These are phyloP conservation scores for Diaporthe ampelina DNA, from an alignment of 2,329 filamentous ascomycete species.

Conservation along the genomic window DNA sequence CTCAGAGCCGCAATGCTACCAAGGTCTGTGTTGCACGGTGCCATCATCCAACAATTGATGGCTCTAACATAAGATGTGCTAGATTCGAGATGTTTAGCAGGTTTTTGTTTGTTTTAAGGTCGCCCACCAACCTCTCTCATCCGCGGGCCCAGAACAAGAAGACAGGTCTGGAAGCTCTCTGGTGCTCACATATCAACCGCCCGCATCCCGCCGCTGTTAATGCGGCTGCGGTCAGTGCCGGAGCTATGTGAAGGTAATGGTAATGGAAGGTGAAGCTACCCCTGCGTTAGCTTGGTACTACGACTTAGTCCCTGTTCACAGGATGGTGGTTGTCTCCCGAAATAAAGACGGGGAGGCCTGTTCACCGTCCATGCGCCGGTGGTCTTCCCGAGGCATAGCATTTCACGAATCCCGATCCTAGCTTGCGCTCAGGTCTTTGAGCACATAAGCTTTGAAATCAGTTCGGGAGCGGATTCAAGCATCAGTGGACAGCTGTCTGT, in stretches of 20 bases:
- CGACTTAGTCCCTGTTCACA: background rate
- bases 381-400: no score
- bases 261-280: conserved; percentile 4
- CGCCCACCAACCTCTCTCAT: background rate
- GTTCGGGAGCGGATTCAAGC: background rate
- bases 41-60: no score
- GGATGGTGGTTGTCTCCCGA: background rate
- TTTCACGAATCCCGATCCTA: no score
- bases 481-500: background rate
- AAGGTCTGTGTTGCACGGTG: no score
- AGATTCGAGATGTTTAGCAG: no score
- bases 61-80: no score
- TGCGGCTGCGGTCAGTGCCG: background rate
- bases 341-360: conserved; percentile 8
- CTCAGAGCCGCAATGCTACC: no score
- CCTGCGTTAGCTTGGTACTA: conserved; percentile 7
- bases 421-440: background rate
- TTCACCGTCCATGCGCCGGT: background rate
- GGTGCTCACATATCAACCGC: background rate
- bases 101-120: no score
- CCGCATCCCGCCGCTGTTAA: background rate
- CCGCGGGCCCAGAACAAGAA: no score
- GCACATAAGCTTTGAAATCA: background rate
- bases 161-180: background rate
- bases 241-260: background rate